Evolutionary conservation across 2,329 filamentous ascomycete species (phyloP), one percentile per base, ranked within the genome.

Genomic region (Stagonosporopsis vannaccii): DNA sequence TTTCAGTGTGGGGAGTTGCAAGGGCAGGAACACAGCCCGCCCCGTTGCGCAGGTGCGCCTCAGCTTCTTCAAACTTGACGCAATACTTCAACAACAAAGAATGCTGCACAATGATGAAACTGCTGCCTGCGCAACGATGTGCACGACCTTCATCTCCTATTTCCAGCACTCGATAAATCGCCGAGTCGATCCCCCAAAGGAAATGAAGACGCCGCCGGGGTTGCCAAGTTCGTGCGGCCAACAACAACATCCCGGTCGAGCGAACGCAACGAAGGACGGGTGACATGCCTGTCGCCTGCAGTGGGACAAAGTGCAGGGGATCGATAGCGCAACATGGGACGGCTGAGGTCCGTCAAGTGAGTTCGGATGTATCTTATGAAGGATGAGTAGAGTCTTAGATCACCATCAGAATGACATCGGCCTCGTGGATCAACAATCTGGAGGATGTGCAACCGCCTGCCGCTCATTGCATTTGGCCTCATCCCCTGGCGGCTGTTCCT

Each of bases 401-500:
- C n/a, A 26, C 33, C 41, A 50, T 33, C 35, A 39, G 49, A 49
- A 47, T 28, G 49, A 12, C 49, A 56, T 39, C 22, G 15, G 43
- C 26, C 12, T 36, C n/a, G n/a, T 50, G 19, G 30, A 20, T 37
- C 36, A 33, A 36, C 19, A 56, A 51, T 44, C 37, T 47, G 53
- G 37, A 51, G 37, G 47, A 56, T 51, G 53, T 51, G 53, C 53
- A 35, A 32, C 25, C 23, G 30, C 51, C 33, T 42, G 51, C 46
- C 56, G 48, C 59, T 59, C 40, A 36, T 52, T 36, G 43, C 41
- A 47, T 44, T 56, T 46, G 46, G 44, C 43, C 30, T 51, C 47
- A 28, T 26, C 42, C 37, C 53, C 48, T 56, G 53, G 43, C 48
- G 53, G 53, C 36, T 53, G 56, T 58, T 58, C 58, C 61, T 59